These are phyloP conservation scores for Pleurotus salmoneostramineus DNA, from an alignment of 768 basidiomycete species.

Conservation along the genomic window DNA sequence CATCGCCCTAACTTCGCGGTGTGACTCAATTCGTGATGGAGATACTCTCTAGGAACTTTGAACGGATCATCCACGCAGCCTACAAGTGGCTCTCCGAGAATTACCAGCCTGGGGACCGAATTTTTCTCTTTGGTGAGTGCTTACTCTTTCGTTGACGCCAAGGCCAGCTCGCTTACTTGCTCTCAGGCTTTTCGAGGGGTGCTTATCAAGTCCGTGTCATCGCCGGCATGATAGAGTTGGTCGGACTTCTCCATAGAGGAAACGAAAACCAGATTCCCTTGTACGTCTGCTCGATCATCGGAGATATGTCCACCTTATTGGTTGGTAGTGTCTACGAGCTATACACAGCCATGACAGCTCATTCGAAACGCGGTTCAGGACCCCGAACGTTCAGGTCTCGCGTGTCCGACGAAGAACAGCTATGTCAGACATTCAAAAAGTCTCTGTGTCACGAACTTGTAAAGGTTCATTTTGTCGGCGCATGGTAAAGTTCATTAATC, in stretches of 20 bases:
- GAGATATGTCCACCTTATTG: not conserved
- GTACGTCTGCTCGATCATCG: not conserved
- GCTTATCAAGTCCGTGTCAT: too few species aligned
- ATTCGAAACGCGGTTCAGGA: not conserved
- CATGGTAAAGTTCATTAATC: conserved; percentile 25
- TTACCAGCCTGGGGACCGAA: too few species aligned
- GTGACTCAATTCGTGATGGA: not conserved
- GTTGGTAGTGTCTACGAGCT: not conserved
- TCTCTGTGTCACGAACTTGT: conserved; percentile 20
- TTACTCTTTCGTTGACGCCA: too few species aligned
- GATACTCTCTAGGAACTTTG: not conserved
- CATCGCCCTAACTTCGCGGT: not conserved
- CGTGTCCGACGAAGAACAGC: not conserved
- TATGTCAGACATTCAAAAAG: conserved; percentile 16
- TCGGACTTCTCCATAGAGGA: too few species aligned
- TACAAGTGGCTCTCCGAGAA: too few species aligned
- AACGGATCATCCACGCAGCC: too few species aligned
- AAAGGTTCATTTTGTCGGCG: conserved; percentile 40
- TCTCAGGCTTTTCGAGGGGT: too few species aligned
- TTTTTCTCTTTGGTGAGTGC: too few species aligned
- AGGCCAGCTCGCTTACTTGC: too few species aligned
- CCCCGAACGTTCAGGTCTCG: too few species aligned
- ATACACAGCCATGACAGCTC: not conserved
- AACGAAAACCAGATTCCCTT: too few species aligned
- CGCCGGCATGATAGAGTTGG: too few species aligned